Evolutionary conservation across 345 rosid species (phyloP), one percentile per base, ranked within the genome.

Genomic region (Sonneratia alba): DNA sequence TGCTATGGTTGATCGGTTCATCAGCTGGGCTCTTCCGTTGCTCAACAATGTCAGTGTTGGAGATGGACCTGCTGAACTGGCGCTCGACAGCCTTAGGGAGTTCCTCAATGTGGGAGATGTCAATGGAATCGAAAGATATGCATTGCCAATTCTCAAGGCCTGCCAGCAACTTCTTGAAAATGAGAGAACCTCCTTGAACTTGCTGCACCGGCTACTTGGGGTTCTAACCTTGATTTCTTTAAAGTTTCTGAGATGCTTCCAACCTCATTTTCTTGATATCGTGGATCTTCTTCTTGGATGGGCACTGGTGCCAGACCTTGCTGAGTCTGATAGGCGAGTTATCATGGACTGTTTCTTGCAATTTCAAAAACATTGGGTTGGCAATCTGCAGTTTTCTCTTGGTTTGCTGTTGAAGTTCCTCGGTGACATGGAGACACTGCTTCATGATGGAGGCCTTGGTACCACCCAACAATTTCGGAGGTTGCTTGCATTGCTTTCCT

Each of bases 261-360:
- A 93, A 73, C 96, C 97, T 68, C 93, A 91, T 89, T 91, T 93
- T 79, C 88, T 87, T 70, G 96, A 93, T 72, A 83, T 93, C 69
- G 80, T 93, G 77, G 98, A 93, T 86, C 78, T 93, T 77, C 94
- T 91, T 80, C 96, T 93, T 83, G 97, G 98, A 48, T 91, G 98
- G 98, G 93, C 96, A 22, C 75, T 93, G 85, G 84, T 89, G 56
- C 93, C 94, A 1, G 96, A 91, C 83, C 89, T 89, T 67, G 78
- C 84, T 38, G 96, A 88, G 67, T 74, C 93, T 21, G 98, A 87
- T 70, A 84, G 97, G 74, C 82, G 77, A 67, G 84, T 89, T 79
- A 86, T 93, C 64, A 79, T 90, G 86, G 96, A 89, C 79, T 87
- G 92, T 74, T 88, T 93, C 77, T 84, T 93, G 92, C 93, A 93